Evolutionary conservation across 2,329 filamentous ascomycete species (phyloP), one percentile per base, ranked within the genome.

Genomic region (Beauveria sp.): DNA sequence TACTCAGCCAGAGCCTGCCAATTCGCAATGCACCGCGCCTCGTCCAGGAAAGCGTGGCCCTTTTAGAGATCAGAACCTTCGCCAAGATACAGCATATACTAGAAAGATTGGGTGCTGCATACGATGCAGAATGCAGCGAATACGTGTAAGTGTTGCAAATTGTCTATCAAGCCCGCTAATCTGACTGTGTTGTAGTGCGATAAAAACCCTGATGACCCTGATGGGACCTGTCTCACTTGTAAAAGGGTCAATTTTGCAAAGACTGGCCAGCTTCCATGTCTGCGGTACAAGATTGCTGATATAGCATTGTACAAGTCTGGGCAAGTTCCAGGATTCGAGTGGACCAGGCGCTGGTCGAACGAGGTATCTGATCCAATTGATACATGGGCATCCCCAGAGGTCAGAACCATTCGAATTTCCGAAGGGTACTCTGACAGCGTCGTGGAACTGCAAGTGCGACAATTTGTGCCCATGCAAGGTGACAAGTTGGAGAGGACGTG

Each of bases 271-370:
- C 76, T 84, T 47, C 82, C 81, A 9, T 86, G 84, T 65, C 72
- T 85, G 57, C 78, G 84, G n/a, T 82, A 82, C 69, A 86, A 85
- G 67, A 81, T 86, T 63, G 81, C 79, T 10, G 83, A 85, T 58
- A 75, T 85, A 54, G 77, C 76, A 55, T 74, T 86, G 9, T 84
- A 81, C 69, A 85, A 85, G 67, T 79, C 81, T 0, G 81, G 81
- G 7, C 80, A 83, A 64, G 82, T 85, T 26, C 79, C 81, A 54
- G 82, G 82, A 1, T 78, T 78, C 62, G 81, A 85, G 66, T 86
- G 83, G 83, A 85, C 82, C 2, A 75, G 75, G 24, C 77, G 84
- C 46, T 86, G 83, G 84, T 77, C 76, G 55, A 79, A 82, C 64
- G 81, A 78, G 63, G 78, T 80, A 47, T 75, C 79, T 12, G 80